Base-by-base conservation (phyloP, 352 stramenopile species). In the Phytophthora pinifolia region DNA sequence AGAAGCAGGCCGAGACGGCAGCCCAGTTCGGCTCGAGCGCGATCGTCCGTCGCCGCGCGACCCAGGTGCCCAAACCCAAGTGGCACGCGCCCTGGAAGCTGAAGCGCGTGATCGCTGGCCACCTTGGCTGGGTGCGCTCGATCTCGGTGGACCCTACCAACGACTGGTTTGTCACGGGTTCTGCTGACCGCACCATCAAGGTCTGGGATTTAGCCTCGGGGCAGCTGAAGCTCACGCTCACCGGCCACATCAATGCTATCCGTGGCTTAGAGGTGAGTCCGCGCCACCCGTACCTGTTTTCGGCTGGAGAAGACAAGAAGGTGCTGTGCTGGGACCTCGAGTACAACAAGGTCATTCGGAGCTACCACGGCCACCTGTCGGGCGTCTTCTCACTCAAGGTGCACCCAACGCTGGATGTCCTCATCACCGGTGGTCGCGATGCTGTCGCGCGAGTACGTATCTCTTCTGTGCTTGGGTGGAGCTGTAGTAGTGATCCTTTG, bases 21-120 rank as follows among this genome's bases (percentile, higher is more conserved):
- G 72, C 68, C 30, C 73, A 88, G 51, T 86, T 85, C 42, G 65
- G 77, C 10, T 71, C 57, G 30, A 79, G 65, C 31, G 75, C 83
- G 20, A 80, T 97, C 41, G 72, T 93, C n/a, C 80, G 86, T 18
- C 73, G 83, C 34, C 77, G 88, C 37, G 78, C 79, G 30, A 87
- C 80, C 6, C 81, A 92, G 48, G 96, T 99, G 45, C 96, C 96
- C 7, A 98, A 96, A 57, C 97, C 97, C 13, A 94, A 94, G 62
- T 99, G 97, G 97, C 98, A 99, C 72, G 96, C 98, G 27, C 96
- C 96, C 3, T 99, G 97, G 97, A 98, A 98, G 70, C 77, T 99
- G 59, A 93, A 96, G 51, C 93, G 94, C 35, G 96, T 99, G n/a
- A 88, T 99, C 48, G 89, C 91, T 32, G 92, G 88, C 12, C 92